Evolutionary conservation across 179 eudicot species (phyloP).

Genomic region (Amaranthus tricolor): DNA sequence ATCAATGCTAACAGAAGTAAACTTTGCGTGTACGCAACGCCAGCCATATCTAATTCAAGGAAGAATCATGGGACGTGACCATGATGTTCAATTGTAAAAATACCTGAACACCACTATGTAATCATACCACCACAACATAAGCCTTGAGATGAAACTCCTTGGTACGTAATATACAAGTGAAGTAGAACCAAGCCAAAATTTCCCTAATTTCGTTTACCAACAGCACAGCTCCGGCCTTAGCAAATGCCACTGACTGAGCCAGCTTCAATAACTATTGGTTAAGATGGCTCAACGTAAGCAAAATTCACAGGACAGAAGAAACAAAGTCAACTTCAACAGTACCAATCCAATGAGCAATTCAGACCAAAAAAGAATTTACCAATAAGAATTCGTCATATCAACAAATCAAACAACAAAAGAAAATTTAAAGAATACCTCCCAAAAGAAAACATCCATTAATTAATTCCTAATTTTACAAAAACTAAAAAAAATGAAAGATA

Average conservation of each 20-base stretch:
- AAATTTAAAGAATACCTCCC: neutral
- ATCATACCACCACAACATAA: neutral
- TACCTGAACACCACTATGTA: neutral
- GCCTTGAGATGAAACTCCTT: neutral
- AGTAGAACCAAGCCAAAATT: neutral
- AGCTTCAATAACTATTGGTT: neutral
- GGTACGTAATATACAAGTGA: neutral
- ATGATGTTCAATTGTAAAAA: no score
- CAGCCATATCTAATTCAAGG: no score
- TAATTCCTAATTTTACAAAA: neutral
- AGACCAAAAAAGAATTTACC: neutral
- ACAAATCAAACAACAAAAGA: neutral
- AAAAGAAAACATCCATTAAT: neutral
- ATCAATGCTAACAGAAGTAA: neutral
- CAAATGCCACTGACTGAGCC: conserved; percentile 5
- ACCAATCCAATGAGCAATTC: neutral
- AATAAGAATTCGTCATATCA: neutral
- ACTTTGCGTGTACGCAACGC: no score
- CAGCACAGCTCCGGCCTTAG: neutral
- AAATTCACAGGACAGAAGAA: neutral
- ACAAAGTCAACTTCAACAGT: neutral
- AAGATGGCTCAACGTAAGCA: neutral
- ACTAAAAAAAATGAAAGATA: conserved; percentile 7
- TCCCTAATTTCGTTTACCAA: neutral
- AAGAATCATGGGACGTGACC: no score